Evolutionary conservation across 306 rosid species (phyloP).

Genomic region (Trifolium pratense): DNA sequence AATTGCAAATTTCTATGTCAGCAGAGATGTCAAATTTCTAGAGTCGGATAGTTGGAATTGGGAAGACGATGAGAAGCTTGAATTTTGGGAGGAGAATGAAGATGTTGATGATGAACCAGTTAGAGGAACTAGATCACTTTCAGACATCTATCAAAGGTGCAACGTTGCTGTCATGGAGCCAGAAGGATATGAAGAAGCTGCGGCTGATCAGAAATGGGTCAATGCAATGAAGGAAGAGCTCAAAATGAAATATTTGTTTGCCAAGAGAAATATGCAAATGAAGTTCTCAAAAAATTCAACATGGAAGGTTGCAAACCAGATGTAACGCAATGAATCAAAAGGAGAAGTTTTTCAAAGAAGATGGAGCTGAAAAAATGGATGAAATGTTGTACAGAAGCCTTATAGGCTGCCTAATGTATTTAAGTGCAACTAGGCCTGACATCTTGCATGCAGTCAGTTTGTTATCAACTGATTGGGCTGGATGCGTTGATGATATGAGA

Average conservation of each 20-base stretch:
- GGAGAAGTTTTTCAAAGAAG: background rate
- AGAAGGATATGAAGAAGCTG: too few species aligned
- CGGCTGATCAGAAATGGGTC: too few species aligned
- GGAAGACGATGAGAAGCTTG: background rate
- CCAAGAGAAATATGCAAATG: background rate
- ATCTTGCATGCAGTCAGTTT: too few species aligned
- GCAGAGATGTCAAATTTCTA: too few species aligned
- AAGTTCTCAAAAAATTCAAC: background rate
- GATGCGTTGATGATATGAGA: too few species aligned
- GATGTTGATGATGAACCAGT: background rate
- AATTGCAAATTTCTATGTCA: too few species aligned
- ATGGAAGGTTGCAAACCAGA: background rate
- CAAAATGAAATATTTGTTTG: background rate
- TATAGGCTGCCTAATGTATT: too few species aligned
- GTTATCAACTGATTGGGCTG: too few species aligned
- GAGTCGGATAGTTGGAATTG: background rate
- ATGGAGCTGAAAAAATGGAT: background rate
- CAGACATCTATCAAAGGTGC: background rate
- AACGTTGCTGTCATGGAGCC: too few species aligned
- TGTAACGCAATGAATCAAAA: slow-evolving; percentile 2
- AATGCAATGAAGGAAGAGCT: too few species aligned
- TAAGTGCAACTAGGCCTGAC: too few species aligned
- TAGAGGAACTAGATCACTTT: background rate
- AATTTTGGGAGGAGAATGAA: background rate
- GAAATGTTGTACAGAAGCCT: too few species aligned